Evolutionary conservation across 352 stramenopile genomes (phyloP), one percentile per base, ranked within the genome.

Genomic region (Thalassiosira hispida): DNA sequence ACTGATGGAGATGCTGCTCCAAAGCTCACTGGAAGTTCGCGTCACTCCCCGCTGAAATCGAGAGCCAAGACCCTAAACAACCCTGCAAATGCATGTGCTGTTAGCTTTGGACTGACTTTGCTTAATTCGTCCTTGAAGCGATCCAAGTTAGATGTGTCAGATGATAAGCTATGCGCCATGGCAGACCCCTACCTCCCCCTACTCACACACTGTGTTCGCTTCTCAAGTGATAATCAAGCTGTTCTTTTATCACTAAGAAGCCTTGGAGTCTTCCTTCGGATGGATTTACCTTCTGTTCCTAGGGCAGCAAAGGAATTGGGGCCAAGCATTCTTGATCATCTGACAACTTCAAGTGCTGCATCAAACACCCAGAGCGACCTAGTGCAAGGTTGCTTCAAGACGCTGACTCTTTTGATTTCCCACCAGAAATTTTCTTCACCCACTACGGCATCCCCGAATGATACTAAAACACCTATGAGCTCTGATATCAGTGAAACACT

Each of bases 321-420:
- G 27, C 90, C 96, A 67, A 93, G 95, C n/a, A 88, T 98, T 20
- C 95, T 98, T 68, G 94, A 97, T 40, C 78, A 93, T 44, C 64
- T 94, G 81, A 97, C 97, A 72, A 72, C 96, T 53, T 90, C 94
- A 52, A 95, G 96, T 63, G 91, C 95, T 46, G 95, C 94, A 61
- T 92, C 93, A 38, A 96, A 96, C 38, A 97, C 94, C 51, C 93
- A 96, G 51, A 96, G 97, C 72, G 96, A 98, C 72, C 95, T 98
- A 87, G 95, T 97, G 22, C 96, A 98, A 88, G 95, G 95, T 6
- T 98, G 96, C 76, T 98, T 98, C 77, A 96, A 94, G 62, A 95
- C 95, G 29, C 89, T 98, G 4, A 97, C 95, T 16, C 82, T 97
- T 9, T 83, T 98, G 0, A 86, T 98, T 16, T 90, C 94, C 29